Conservation (phyloP, 2,329 filamentous ascomycete species). For the Colletotrichum navitas region DNA sequence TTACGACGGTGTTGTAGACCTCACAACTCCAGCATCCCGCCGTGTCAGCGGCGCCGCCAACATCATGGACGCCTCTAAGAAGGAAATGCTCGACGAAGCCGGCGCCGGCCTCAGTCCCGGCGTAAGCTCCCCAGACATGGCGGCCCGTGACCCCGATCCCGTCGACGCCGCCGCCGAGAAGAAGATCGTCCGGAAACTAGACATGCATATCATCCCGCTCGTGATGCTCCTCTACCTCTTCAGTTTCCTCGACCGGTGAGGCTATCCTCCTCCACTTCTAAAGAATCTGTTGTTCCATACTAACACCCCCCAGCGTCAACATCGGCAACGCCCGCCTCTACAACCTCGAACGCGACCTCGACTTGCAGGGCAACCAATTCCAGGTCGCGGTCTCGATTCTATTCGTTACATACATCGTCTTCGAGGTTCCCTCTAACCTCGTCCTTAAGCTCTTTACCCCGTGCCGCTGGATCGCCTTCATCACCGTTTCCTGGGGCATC, state of each 20-base stretch:
- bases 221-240: conserved; percentile 80
- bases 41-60: not conserved
- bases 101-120: conserved; percentile 15
- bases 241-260: conserved; percentile 78
- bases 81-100: conserved; percentile 11
- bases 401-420: conserved; percentile 73
- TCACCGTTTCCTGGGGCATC: conserved; percentile 74
- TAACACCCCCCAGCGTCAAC: conserved; percentile 22
- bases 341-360: conserved; percentile 72
- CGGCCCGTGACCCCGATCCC: conserved; percentile 1
- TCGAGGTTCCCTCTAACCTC: conserved; percentile 75
- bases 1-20: not conserved
- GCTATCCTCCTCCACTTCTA: conserved; percentile 41
- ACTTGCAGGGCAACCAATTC: conserved; percentile 75
- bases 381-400: conserved; percentile 76
- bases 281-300: not conserved
- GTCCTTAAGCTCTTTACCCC: conserved; percentile 74
- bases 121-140: conserved; percentile 13
- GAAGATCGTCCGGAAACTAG: conserved; percentile 73
- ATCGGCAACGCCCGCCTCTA: conserved; percentile 78
- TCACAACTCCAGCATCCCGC: not conserved
- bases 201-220: conserved; percentile 73
- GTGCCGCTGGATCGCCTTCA: conserved; percentile 73
- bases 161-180: conserved; percentile 55
- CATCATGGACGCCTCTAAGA: conserved; percentile 23